phyloP scores from a whole-genome alignment of 305 asterid species.

The Andrographis paniculata region DNA sequence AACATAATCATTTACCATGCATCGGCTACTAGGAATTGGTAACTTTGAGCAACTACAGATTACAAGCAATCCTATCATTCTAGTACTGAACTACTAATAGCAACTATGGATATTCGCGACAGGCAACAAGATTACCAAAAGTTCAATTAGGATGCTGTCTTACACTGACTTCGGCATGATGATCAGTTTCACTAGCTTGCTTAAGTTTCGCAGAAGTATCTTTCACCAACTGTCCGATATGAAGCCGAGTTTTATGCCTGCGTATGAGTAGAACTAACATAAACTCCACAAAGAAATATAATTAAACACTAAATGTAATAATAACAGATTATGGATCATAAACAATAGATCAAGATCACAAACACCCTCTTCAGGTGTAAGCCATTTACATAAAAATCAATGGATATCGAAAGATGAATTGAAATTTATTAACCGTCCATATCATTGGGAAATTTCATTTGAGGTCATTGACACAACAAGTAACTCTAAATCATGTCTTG shows the following conservation, averaged over 20 bases:
- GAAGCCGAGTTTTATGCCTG: slow-evolving; percentile 83
- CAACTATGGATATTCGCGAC: slow-evolving; percentile 3
- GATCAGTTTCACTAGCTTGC: slow-evolving; percentile 88
- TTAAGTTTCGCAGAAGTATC: slow-evolving; percentile 85
- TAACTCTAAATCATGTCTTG: too few species aligned
- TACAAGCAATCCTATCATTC: too few species aligned
- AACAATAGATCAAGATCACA: too few species aligned
- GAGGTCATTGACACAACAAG: too few species aligned
- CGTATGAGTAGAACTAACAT: slow-evolving; percentile 17
- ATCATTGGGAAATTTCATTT: too few species aligned
- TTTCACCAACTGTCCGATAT: slow-evolving; percentile 79
- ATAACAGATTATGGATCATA: too few species aligned
- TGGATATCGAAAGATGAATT: too few species aligned
- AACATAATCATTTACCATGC: not conserved
- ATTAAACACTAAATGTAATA: slow-evolving; percentile 6
- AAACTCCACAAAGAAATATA: slow-evolving; percentile 4
- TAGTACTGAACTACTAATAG: not conserved
- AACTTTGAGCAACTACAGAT: too few species aligned
- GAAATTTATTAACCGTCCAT: too few species aligned
- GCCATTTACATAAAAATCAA: too few species aligned
- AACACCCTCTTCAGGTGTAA: too few species aligned
- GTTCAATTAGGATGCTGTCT: slow-evolving; percentile 24
- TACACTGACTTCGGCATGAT: slow-evolving; percentile 65
- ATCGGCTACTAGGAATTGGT: not conserved
- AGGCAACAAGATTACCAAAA: slow-evolving; percentile 11